These are phyloP conservation scores for Daldinia loculata DNA, from an alignment of 495 filamentous ascomycete genomes.

Conservation along the genomic window DNA sequence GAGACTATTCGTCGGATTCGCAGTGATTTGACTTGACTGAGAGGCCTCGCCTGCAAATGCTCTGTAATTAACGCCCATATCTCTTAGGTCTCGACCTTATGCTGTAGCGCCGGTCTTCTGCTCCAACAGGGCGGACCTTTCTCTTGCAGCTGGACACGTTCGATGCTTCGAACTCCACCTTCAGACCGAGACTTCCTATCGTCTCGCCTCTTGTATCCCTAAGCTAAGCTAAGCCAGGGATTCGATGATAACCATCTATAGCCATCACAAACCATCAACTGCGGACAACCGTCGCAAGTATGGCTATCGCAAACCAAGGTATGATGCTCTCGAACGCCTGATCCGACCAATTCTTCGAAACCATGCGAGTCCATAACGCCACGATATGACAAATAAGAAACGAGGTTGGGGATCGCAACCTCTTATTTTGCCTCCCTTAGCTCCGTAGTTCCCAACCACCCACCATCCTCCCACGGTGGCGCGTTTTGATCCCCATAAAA, in stretches of 20 bases:
- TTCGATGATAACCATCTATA: slow-evolving; percentile 34
- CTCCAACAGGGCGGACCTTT: background rate
- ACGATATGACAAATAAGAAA: slow-evolving; percentile 32
- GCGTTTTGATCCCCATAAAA: background rate
- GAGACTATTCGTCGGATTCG: slow-evolving; percentile 2
- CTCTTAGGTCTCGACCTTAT: background rate
- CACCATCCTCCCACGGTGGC: background rate
- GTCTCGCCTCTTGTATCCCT: slow-evolving; percentile 11
- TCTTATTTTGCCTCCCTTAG: slow-evolving; percentile 12
- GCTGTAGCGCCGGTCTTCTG: background rate
- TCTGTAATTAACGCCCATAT: slow-evolving; percentile 8
- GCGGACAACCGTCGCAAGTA: slow-evolving; percentile 11
- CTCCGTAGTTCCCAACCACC: background rate
- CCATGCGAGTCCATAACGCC: slow-evolving; percentile 45
- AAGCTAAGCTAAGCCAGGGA: slow-evolving; percentile 11
- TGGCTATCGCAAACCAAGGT: slow-evolving; percentile 23
- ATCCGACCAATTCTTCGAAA: slow-evolving; percentile 27
- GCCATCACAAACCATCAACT: slow-evolving; percentile 29
- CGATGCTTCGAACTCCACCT: slow-evolving; percentile 2
- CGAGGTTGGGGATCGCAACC: slow-evolving; percentile 16
- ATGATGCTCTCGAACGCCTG: slow-evolving; percentile 41
- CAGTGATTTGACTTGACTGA: slow-evolving; percentile 5
- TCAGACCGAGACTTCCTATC: slow-evolving; percentile 8
- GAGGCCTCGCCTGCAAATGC: slow-evolving; percentile 4
- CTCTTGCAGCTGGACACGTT: background rate